Base-by-base conservation (phyloP, 148 eudicot species). In the Limonium bicolor region DNA sequence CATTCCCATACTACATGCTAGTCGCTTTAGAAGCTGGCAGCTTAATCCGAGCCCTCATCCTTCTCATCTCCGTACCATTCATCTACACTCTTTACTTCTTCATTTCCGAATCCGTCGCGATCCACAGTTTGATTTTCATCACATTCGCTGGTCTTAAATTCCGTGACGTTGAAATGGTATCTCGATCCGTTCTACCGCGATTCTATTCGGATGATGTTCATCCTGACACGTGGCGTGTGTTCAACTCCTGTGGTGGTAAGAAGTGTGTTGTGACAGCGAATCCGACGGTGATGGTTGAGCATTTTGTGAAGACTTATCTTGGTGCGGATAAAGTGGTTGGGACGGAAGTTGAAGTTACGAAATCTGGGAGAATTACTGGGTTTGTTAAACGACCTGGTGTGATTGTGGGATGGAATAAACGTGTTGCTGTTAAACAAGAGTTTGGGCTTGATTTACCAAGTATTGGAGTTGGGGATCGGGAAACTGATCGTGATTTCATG, bases 11-110 rank as follows among this genome's bases (percentile, higher is more conserved):
- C 54, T 86, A 60, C 61, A 32, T 86, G 51, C 62, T 86, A 12
- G 49, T 86, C 0, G 80, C 95, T 5, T 53, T 86, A 7, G 95
- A 81, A 53, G 95, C 93, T 27, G 93, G 95, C 0, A 70, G 72
- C 51, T 44, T 81, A 2, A 4, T 77, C 11, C 47, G 95, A 7
- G 92, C 83, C 1, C 15, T 86, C 9, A 0, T 75, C 22, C 70
- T 86, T 1, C 29, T 82, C 20, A 3, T 36, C 0, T 63, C 65
- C 0, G 47, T 51, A 6, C 96, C 96, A 7, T 56, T 86, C 21
- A 51, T 78, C n/a, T 78, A 66, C 51, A 34, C 68, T 21, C 22
- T 48, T 8, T 63, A 78, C 54, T 0, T 64, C 0, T 72, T 70
- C 60, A 4, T 82, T 0, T 82, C 96, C 0, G 78, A 82, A 40